Base-by-base conservation (phyloP, 495 filamentous ascomycete species). In the Hyaloscypha variabilis region DNA sequence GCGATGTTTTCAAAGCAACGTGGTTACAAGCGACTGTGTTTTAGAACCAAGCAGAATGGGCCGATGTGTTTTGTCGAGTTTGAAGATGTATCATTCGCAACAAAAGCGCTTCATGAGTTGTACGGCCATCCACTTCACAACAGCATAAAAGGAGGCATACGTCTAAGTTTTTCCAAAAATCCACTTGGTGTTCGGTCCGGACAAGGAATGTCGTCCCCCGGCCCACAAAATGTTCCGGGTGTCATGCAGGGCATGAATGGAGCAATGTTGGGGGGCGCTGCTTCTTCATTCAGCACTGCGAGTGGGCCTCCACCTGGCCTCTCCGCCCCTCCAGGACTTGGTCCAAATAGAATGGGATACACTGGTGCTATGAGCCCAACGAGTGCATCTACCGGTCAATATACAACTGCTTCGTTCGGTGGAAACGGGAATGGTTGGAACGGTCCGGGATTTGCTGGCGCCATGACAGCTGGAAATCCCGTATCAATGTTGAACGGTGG, bases 1-100 rank as follows among this genome's bases (percentile, higher is more conserved):
- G 89, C 90, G 17, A 84, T 98, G 74, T 99, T 99, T 73, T 93
- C 89, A 51, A 95, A 94, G 75, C 91, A 96, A 69, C 91, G 94
- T 36, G 95, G 95, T 19, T 99, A 98, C 76, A 99, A 96, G 79
- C 84, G 95, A 42, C 88, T 99, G 5, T 97, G 93, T 72, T 97
- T 97, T 79, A 87, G 96, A n/a, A 97, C 94, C 58, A 99, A 99
- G 77, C 91, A 94, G 68, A 97, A 98, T 71, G 96, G 96, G 0
- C 95, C 96, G 14, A 98, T 98, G 96, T 98, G 95, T 72, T 98
- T 98, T 71, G 95, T 99, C 49, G 96, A 99, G 75, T 99, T 98
- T 73, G 95, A 98, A 70, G 94, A 99, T 73, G 87, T 97, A 50
- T 89, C 90, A 25, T 95, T 93, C 73, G 95, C 95, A 8, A 97